Base-by-base conservation (phyloP, 148 eudicot genomes). In the Euryodendron excelsum region DNA sequence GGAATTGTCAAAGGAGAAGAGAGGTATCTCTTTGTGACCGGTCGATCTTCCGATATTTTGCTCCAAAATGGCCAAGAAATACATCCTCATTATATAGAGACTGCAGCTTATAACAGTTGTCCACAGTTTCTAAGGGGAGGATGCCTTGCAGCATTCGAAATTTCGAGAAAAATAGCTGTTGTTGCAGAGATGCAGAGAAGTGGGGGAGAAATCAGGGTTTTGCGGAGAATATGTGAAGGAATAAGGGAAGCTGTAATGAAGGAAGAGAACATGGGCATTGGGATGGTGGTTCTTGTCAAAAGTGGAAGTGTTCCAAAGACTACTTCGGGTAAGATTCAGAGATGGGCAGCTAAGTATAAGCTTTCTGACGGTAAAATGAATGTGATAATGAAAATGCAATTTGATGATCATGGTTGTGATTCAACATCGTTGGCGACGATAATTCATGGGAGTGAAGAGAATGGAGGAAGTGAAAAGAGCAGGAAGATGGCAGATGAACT, bases 51-150 rank as follows among this genome's bases (percentile, higher is more conserved):
- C 0, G 88, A 87, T 73, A 71, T 78, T 14, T 77, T 87, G 20
- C 45, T 61, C 33, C 66, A 69, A 41, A 60, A 82, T 44, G 80
- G 79, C 7, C 59, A 28, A 30, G 85, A 82, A 55, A 34, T 75
- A 14, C 88, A 87, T 66, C 77, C 90, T 34, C 90, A 87, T 81
- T 87, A 80, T 74, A 69, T 87, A 20, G 90, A 87, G 53, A 85
- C 84, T 1, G 66, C 86, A 12, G 84, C 86, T 37, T 85, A 76
- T 27, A 63, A 79, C 1, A 78, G 78, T 23, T 83, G 80, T 65
- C 58, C 86, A 18, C 12, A 58, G 59, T 65, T 82, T 31, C 70
- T 87, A 3, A 77, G 90, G 52, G 79, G 82, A 4, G 90, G 90
- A 13, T 87, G 90, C 56, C 41, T 87, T 60, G 86, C 83, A 15